A percentile compares a stretch with the other conserved stretches of the same genome.
These are phyloP conservation scores for Paramecium bursaria DNA, from an alignment of 73 alveolate species.

Conservation along the genomic window DNA sequence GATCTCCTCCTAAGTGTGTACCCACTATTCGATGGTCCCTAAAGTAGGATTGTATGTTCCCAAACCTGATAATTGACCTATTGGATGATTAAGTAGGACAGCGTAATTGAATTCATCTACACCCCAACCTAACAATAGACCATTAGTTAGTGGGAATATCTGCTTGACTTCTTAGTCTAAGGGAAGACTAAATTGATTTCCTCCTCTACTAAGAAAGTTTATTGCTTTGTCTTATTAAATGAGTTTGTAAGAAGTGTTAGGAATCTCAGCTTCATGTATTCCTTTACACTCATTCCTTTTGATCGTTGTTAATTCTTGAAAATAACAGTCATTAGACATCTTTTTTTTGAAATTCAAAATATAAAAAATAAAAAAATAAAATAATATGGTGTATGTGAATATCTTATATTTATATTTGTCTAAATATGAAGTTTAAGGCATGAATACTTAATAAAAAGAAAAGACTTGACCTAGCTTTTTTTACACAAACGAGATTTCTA, in stretches of 20 bases:
- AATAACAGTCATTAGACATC: too few species aligned
- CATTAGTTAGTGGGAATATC: slow-evolving; percentile 27
- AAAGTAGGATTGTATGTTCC: slow-evolving; percentile 31
- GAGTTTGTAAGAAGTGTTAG: slow-evolving; percentile 31
- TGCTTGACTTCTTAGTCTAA: slow-evolving; percentile 19
- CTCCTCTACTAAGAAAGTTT: slow-evolving; percentile 47
- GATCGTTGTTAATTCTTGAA: too few species aligned
- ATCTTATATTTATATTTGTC: too few species aligned
- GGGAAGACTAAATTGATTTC: slow-evolving; percentile 42
- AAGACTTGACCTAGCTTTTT: too few species aligned
- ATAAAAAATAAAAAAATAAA: too few species aligned
- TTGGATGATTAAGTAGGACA: slow-evolving; percentile 42
- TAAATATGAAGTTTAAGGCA: too few species aligned
- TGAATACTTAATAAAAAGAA: too few species aligned
- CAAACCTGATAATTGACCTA: slow-evolving; percentile 17
- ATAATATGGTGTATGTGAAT: too few species aligned
- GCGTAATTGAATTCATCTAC: slow-evolving; percentile 55
- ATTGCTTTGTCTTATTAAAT: slow-evolving; percentile 5
- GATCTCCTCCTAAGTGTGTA: slow-evolving; percentile 38
- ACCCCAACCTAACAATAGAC: slow-evolving; percentile 57
- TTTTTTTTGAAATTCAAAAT: too few species aligned
- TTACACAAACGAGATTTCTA: too few species aligned
- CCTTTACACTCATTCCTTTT: too few species aligned
- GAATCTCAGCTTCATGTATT: too few species aligned
- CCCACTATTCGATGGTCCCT: slow-evolving; percentile 40